phyloP scores from a whole-genome alignment of 192 early-diverging fungal species.

The Rhizoclosmatium sp. region DNA sequence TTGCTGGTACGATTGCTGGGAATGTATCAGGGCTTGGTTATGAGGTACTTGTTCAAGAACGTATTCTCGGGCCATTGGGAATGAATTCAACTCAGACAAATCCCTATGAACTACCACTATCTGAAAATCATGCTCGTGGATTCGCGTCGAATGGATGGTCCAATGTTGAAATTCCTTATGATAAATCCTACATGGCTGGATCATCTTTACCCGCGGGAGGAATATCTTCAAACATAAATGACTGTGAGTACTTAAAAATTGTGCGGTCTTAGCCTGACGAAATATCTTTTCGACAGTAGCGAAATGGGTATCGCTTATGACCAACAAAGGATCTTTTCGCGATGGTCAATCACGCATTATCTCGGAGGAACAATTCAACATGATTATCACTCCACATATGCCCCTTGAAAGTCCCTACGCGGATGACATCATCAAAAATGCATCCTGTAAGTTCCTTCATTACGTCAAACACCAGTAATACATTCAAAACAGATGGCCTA shows the following conservation, averaged over 20 bases:
- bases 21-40: neutral
- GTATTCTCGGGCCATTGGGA: conserved; percentile 10
- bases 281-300: conserved; percentile 20
- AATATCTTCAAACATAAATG: neutral
- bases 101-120: neutral
- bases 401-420: neutral
- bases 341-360: neutral
- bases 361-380: conserved; percentile 4
- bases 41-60: conserved; percentile 1
- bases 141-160: neutral
- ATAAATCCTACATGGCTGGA: neutral
- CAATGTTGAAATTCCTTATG: neutral
- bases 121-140: neutral
- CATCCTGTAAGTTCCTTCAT: neutral
- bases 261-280: neutral
- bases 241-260: neutral
- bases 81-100: conserved; percentile 11
- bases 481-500: conserved; percentile 12
- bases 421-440: too few relatives aligned
- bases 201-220: neutral
- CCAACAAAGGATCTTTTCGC: neutral
- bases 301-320: conserved; percentile 27
- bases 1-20: conserved; percentile 33
- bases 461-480: neutral
- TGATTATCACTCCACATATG: neutral